Percentiles rank a stretch among this genome's conserved stretches.
Evolutionary conservation across 805 yeast genomes (phyloP).

Genomic region (Wickerhamiella azyma): DNA sequence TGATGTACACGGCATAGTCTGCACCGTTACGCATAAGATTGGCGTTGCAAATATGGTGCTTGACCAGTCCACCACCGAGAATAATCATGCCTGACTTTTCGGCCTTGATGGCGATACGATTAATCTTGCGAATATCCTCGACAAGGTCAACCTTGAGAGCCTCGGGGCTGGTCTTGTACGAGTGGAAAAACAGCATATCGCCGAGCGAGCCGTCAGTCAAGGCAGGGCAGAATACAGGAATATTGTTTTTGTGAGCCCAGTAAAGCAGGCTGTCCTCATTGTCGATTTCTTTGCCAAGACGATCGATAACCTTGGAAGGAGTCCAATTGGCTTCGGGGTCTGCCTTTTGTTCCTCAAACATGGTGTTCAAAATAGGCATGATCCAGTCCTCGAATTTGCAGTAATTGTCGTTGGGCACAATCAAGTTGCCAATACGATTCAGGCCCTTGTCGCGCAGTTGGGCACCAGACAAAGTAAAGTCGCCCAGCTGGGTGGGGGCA

Average conservation of each 20-base stretch:
- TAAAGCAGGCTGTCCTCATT: conserved; percentile 87
- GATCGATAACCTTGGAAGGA: conserved; percentile 81
- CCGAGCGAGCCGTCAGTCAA: conserved; percentile 97
- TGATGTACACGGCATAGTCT: conserved; percentile 90
- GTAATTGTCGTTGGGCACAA: conserved; percentile 96
- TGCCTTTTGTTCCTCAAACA: conserved; percentile 74
- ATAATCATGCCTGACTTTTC: conserved; percentile 89
- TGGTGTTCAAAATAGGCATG: conserved; percentile 77
- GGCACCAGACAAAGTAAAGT: conserved; percentile 68
- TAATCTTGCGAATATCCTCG: conserved; percentile 80
- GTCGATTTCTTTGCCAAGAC: conserved; percentile 89
- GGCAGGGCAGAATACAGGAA: conserved; percentile 96
- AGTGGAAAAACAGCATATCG: conserved; percentile 97
- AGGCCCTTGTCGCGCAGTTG: conserved; percentile 83
- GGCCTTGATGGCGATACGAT: conserved; percentile 92
- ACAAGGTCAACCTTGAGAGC: conserved; percentile 87
- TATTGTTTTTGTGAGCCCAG: conserved; percentile 96
- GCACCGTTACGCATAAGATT: conserved; percentile 99
- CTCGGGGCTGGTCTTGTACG: conserved; percentile 85
- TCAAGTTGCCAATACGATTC: conserved; percentile 92
- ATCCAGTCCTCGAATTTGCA: conserved; percentile 98
- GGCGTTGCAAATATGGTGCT: conserved; percentile 96
- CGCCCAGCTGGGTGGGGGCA: conserved; percentile 94
- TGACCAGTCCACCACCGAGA: conserved; percentile 90
- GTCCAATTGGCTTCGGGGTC: conserved; percentile 63